Evolutionary conservation across 2,329 filamentous ascomycete genomes (phyloP).

Genomic region (Magnaporthiopsis rhizophila): DNA sequence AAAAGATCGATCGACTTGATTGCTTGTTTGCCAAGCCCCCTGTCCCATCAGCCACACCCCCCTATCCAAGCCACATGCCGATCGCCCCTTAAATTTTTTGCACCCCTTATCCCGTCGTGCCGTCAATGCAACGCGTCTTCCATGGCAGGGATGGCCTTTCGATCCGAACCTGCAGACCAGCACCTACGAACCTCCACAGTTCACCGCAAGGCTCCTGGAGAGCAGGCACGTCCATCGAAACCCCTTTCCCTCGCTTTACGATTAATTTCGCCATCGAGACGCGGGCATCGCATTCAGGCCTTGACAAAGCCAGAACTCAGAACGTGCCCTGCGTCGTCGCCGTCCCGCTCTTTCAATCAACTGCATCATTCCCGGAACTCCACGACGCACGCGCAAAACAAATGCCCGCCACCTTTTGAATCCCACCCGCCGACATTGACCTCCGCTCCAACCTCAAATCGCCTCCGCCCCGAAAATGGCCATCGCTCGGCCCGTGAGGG

Average conservation of each 20-base stretch:
- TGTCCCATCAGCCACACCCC: not conserved
- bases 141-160: not conserved
- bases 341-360: not conserved
- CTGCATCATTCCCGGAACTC: not conserved
- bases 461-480: slow-evolving; percentile 42
- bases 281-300: not conserved
- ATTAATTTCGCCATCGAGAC: not conserved
- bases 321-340: not conserved
- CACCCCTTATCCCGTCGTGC: not conserved
- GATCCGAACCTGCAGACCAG: not conserved
- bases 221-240: not conserved
- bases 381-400: not conserved
- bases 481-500: slow-evolving; percentile 75
- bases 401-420: not conserved
- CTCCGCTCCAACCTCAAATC: not conserved
- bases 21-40: not conserved
- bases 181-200: not conserved
- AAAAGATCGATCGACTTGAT: no score
- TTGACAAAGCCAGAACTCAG: not conserved
- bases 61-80: not conserved
- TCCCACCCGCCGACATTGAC: not conserved
- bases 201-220: not conserved
- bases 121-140: not conserved
- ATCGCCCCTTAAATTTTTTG: not conserved
- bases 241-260: not conserved